Conservation (phyloP, 2,329 filamentous ascomycete species). For the Uncinocarpus reesii region DNA sequence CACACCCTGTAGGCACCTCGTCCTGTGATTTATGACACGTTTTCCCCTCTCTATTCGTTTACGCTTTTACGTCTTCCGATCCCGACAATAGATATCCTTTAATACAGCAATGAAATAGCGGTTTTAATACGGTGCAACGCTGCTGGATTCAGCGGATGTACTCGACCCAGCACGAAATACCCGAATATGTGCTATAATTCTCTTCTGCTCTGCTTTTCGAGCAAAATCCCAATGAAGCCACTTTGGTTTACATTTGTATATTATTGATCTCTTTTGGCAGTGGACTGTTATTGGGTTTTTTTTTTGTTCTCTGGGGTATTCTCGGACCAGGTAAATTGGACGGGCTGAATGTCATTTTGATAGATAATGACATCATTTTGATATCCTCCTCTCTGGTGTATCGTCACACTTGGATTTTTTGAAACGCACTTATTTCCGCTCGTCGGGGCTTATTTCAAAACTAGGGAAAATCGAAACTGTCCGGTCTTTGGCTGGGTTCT, state of each 20-base stretch:
- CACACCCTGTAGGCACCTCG: constrained; percentile 22
- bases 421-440: not conserved
- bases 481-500: too few species aligned
- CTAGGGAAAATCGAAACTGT: too few species aligned
- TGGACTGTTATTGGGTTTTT: not conserved
- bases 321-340: not conserved
- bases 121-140: constrained; percentile 5
- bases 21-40: constrained; percentile 20
- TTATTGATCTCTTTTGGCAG: not conserved
- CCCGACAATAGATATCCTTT: not conserved
- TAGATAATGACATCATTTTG: not conserved
- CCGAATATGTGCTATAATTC: not conserved
- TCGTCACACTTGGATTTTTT: not conserved
- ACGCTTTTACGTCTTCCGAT: too few species aligned
- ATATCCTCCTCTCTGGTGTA: not conserved
- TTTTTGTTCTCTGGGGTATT: not conserved
- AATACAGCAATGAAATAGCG: too few species aligned
- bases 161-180: not conserved
- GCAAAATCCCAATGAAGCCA: too few species aligned
- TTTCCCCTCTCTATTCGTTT: not conserved
- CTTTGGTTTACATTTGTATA: too few species aligned
- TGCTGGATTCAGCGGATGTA: constrained; percentile 5
- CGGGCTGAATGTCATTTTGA: not conserved
- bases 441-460: too few species aligned
- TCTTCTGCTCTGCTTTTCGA: not conserved